These are phyloP conservation scores for Lepidopterella palustris DNA, from an alignment of 495 filamentous ascomycete species.

Conservation along the genomic window DNA sequence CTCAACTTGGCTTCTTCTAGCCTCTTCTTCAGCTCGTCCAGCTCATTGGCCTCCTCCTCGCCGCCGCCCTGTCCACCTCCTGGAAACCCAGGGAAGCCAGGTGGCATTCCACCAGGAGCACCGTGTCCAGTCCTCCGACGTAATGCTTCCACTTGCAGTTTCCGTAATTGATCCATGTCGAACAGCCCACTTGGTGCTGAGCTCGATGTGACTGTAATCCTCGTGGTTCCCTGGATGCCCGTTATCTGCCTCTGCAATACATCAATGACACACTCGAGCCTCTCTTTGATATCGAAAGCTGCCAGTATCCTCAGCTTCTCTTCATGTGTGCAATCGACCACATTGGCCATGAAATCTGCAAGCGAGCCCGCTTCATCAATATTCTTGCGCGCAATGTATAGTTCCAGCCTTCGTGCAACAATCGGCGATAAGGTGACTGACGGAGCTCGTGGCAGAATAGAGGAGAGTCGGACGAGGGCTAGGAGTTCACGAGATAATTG, in stretches of 20 bases:
- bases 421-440: slow-evolving; percentile 66
- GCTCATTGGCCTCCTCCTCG: slow-evolving; percentile 63
- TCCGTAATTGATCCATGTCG: slow-evolving; percentile 45
- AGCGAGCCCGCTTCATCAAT: slow-evolving; percentile 71
- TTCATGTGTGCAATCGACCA: slow-evolving; percentile 72
- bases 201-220: slow-evolving; percentile 59
- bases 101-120: slow-evolving; percentile 47
- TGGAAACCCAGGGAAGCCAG: slow-evolving; percentile 31
- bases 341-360: slow-evolving; percentile 95
- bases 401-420: slow-evolving; percentile 74
- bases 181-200: slow-evolving; percentile 27
- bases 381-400: slow-evolving; percentile 74
- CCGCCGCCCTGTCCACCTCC: slow-evolving; percentile 42
- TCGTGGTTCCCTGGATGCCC: slow-evolving; percentile 72
- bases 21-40: slow-evolving; percentile 87
- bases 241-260: slow-evolving; percentile 73
- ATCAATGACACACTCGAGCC: slow-evolving; percentile 72
- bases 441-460: slow-evolving; percentile 58
- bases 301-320: slow-evolving; percentile 82
- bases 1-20: slow-evolving; percentile 73
- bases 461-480: slow-evolving; percentile 67
- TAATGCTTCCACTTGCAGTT: slow-evolving; percentile 48
- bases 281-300: slow-evolving; percentile 65
- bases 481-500: slow-evolving; percentile 76
- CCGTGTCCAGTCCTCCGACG: slow-evolving; percentile 46